Conservation (phyloP, 306 rosid genomes). For the Ziziphus jujuba region DNA sequence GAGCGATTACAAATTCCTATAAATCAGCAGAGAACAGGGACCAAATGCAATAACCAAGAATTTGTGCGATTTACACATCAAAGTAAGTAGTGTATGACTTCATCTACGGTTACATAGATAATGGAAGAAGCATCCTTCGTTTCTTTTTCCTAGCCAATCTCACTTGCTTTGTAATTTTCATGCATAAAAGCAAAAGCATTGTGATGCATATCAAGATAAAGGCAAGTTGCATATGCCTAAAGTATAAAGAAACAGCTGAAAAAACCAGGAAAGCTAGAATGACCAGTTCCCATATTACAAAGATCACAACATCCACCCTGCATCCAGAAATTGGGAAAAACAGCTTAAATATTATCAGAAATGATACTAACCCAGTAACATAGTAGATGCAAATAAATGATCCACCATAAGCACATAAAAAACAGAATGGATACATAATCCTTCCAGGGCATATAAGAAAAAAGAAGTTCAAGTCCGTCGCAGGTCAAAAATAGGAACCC, state of each 20-base stretch:
- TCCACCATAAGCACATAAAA: not conserved
- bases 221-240: slow-evolving; percentile 80
- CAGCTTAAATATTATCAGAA: slow-evolving; percentile 13
- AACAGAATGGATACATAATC: no score
- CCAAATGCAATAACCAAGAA: slow-evolving; percentile 19
- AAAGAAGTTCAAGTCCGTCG: not conserved
- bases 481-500: no score
- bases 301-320: slow-evolving; percentile 99
- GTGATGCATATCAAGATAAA: slow-evolving; percentile 72
- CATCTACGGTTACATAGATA: slow-evolving; percentile 73
- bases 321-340: slow-evolving; percentile 39
- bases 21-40: slow-evolving; percentile 4
- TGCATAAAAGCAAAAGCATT: slow-evolving; percentile 78
- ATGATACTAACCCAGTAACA: slow-evolving; percentile 2
- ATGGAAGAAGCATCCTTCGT: slow-evolving; percentile 99
- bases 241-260: slow-evolving; percentile 88
- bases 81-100: slow-evolving; percentile 23
- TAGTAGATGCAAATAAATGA: not conserved
- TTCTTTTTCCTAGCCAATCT: slow-evolving; percentile 91
- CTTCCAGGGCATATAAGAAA: no score
- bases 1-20: slow-evolving; percentile 17
- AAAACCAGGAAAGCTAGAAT: slow-evolving; percentile 92
- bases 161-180: slow-evolving; percentile 96
- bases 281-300: slow-evolving; percentile 95
- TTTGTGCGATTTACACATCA: slow-evolving; percentile 15